Evolutionary conservation across 371 early-diverging fungal genomes (phyloP).

Genomic region (Circinella minor): DNA sequence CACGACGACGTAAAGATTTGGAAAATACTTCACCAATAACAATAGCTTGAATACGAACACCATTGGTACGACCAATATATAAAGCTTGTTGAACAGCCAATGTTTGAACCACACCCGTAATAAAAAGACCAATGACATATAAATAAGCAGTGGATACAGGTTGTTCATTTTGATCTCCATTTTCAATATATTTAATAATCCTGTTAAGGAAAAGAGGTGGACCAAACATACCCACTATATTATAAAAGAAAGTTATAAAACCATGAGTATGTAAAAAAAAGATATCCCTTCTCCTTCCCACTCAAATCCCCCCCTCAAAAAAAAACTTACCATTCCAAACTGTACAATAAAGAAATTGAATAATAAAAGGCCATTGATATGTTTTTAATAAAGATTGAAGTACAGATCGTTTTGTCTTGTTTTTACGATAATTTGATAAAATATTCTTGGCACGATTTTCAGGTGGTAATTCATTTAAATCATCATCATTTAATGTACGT

Average conservation of each 20-base stretch:
- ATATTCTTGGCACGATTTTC: slow-evolving; percentile 41
- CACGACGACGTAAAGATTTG: slow-evolving; percentile 62
- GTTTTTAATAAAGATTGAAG: slow-evolving; percentile 28
- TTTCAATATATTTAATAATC: slow-evolving; percentile 60
- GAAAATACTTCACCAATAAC: slow-evolving; percentile 63
- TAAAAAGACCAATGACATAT: slow-evolving; percentile 64
- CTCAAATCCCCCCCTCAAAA: no score
- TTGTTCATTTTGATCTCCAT: slow-evolving; percentile 25
- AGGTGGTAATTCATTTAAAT: slow-evolving; percentile 48
- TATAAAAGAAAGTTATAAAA: no score
- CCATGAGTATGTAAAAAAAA: no score
- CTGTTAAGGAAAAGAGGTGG: slow-evolving; percentile 63
- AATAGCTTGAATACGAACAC: slow-evolving; percentile 61
- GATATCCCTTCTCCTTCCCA: not conserved
- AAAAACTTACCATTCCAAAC: slow-evolving; percentile 41
- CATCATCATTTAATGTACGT: slow-evolving; percentile 54
- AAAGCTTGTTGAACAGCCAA: slow-evolving; percentile 55
- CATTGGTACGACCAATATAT: slow-evolving; percentile 58
- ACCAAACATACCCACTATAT: slow-evolving; percentile 41
- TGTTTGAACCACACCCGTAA: slow-evolving; percentile 53
- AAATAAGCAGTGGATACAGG: slow-evolving; percentile 52
- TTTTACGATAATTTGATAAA: slow-evolving; percentile 22
- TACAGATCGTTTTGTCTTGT: not conserved
- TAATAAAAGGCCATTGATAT: slow-evolving; percentile 37
- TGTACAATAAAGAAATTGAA: slow-evolving; percentile 49